These are phyloP conservation scores for Epichloe hybrida DNA, from an alignment of 2,329 filamentous ascomycete species.

Conservation along the genomic window DNA sequence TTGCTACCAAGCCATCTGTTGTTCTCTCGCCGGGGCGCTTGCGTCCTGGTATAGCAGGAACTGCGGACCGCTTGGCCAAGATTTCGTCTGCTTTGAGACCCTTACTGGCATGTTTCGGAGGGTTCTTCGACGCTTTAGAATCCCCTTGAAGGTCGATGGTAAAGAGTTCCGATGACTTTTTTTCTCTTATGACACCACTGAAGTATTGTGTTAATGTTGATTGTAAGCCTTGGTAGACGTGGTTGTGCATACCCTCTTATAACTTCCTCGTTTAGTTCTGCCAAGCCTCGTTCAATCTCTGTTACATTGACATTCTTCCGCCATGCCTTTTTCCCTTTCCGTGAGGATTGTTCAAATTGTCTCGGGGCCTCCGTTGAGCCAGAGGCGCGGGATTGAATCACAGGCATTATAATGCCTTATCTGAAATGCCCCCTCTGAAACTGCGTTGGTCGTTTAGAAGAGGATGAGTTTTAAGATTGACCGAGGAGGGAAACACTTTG, in stretches of 20 bases:
- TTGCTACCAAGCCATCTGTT: slow-evolving; percentile 57
- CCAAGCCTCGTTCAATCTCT: slow-evolving; percentile 63
- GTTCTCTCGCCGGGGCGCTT: slow-evolving; percentile 63
- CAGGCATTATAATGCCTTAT: slow-evolving; percentile 31
- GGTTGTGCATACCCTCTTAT: slow-evolving; percentile 58
- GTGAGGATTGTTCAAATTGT: slow-evolving; percentile 75
- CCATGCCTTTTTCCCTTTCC: slow-evolving; percentile 98
- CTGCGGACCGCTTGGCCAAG: slow-evolving; percentile 66
- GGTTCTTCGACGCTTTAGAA: slow-evolving; percentile 47
- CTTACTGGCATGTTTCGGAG: slow-evolving; percentile 57
- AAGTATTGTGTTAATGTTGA: neutral
- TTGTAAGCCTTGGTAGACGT: neutral
- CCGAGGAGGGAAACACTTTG: neutral
- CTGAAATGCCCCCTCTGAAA: neutral
- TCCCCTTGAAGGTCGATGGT: slow-evolving; percentile 66
- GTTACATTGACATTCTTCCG: slow-evolving; percentile 94
- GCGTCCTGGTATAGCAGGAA: slow-evolving; percentile 63
- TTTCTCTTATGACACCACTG: slow-evolving; percentile 78
- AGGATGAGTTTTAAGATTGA: neutral
- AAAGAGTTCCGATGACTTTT: slow-evolving; percentile 73
- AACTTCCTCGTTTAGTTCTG: slow-evolving; percentile 75
- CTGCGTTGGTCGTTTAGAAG: neutral
- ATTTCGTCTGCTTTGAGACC: slow-evolving; percentile 85
- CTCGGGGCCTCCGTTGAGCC: slow-evolving; percentile 50
- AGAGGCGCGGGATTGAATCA: slow-evolving; percentile 30